Conservation (phyloP, 495 filamentous ascomycete species). For the Lindgomyces ingoldianus region DNA sequence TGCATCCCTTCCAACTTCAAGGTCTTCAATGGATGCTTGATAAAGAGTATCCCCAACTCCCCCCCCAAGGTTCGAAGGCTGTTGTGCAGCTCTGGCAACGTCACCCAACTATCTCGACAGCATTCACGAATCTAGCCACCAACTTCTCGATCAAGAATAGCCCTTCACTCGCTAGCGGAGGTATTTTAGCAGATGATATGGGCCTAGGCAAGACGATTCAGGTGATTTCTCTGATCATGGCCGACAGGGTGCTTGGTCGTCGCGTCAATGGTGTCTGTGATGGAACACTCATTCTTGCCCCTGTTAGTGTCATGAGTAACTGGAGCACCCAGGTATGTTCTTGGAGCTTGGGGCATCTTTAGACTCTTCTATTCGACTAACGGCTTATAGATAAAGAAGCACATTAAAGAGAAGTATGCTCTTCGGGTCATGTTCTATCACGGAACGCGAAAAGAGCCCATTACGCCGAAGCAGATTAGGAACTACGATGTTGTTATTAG, state of each 20-base stretch:
- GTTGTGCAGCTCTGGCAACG: constrained; percentile 82
- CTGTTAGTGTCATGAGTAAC: constrained; percentile 88
- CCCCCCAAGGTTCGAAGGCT: constrained; percentile 60
- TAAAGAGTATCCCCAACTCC: constrained; percentile 71
- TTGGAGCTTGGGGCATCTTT: neutral
- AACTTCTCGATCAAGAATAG: constrained; percentile 59
- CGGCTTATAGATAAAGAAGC: constrained; percentile 59
- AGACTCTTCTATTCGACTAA: no score
- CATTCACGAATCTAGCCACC: constrained; percentile 76
- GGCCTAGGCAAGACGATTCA: constrained; percentile 91
- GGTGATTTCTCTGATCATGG: constrained; percentile 76
- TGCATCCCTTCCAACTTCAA: constrained; percentile 81
- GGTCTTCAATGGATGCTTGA: constrained; percentile 81
- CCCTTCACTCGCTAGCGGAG: constrained; percentile 72
- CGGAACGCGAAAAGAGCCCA: constrained; percentile 58
- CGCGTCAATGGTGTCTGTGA: constrained; percentile 42
- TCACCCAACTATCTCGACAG: constrained; percentile 44
- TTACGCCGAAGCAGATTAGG: constrained; percentile 55
- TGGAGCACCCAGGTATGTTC: constrained; percentile 64
- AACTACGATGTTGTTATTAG: constrained; percentile 78
- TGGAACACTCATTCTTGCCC: constrained; percentile 77
- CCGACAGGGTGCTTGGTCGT: constrained; percentile 48
- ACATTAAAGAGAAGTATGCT: constrained; percentile 61
- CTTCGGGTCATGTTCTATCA: constrained; percentile 77
- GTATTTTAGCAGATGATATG: constrained; percentile 93